Percentiles rank a stretch among this genome's conserved stretches.
Evolutionary conservation across 2,329 filamentous ascomycete genomes (phyloP).

Genomic region (Lithohypha guttulata): DNA sequence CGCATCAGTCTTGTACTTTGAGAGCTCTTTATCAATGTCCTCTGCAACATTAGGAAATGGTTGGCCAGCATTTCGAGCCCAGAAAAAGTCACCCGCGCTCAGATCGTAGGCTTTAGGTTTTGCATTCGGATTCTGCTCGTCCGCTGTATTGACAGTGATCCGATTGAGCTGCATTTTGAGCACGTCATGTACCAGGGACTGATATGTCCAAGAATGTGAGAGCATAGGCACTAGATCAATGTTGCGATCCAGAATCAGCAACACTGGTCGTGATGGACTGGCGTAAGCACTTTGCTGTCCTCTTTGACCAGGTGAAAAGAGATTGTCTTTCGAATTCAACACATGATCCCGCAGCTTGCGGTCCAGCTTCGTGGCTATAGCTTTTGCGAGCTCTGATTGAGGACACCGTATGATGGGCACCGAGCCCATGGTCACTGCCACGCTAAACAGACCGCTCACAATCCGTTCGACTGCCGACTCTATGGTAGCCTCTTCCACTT

Average conservation of each 20-base stretch:
- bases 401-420: conserved; percentile 94
- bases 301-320: conserved; percentile 66
- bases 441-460: conserved; percentile 92
- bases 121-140: conserved; percentile 56
- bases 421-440: conserved; percentile 94
- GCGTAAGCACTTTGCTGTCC: conserved; percentile 42
- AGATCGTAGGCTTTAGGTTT: conserved; percentile 89
- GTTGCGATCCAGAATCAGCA: conserved; percentile 90
- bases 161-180: conserved; percentile 76
- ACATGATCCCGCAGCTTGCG: conserved; percentile 93
- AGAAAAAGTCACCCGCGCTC: conserved; percentile 87
- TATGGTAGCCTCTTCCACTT: conserved; percentile 80
- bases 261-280: conserved; percentile 67
- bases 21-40: conserved; percentile 87
- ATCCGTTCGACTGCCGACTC: conserved; percentile 81
- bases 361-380: conserved; percentile 88
- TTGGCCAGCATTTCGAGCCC: conserved; percentile 79
- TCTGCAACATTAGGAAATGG: conserved; percentile 95
- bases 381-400: conserved; percentile 82
- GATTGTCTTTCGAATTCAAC: conserved; percentile 92
- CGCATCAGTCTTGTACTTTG: conserved; percentile 90
- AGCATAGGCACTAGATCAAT: conserved; percentile 95
- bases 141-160: conserved; percentile 78
- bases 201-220: conserved; percentile 90
- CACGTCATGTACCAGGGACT: conserved; percentile 72